Base-by-base conservation (phyloP, 1,139 yeast species). In the Kodamaea suecica region DNA sequence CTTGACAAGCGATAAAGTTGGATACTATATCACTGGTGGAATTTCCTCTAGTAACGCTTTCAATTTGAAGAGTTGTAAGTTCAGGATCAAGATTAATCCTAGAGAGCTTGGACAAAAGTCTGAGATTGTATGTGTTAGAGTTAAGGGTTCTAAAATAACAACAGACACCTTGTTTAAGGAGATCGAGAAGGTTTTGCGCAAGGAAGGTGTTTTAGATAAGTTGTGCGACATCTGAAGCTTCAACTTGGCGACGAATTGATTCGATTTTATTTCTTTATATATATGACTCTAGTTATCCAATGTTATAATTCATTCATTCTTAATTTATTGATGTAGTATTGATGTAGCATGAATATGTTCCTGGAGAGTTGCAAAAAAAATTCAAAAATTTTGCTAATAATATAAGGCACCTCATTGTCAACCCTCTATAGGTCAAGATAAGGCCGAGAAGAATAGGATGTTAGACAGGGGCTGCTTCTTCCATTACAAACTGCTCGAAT, bases 11-110 rank as follows among this genome's bases (percentile, higher is more conserved):
- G 74, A 72, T 47, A 63, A 66, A 27, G 57, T 64, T 11, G 60
- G 66, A 6, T 59, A 62, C 46, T 64, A 64, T 25, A 68, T 83
- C 26, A 72, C 73, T 15, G 90, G 87, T 31, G 69, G 76, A 14
- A 72, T 83, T 30, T 67, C 85, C 2, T 78, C 74, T 44, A 66
- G 71, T 42, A 82, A 82, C 55, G 67, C 81, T 1, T 63, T 82
- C 49, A 75, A 81, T 34, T 63, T 81, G 50, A 78, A 78, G 57
- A 73, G 83, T 34, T 80, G 87, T 47, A 72, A 73, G 45, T 81
- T 83, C 55, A 73, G 78, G 43, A 73, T 83, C 43, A 65, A 66
- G 49, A 66, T 81, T 23, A 61, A 62, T 38, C 45, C 49, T 14
- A 40, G 69, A 43, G 72, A 66, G 13, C 41, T 52, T 35, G 58